Evolutionary conservation across 2,329 filamentous ascomycete species (phyloP), one percentile per base, ranked within the genome.

Genomic region (Akanthomyces dipterigenus): DNA sequence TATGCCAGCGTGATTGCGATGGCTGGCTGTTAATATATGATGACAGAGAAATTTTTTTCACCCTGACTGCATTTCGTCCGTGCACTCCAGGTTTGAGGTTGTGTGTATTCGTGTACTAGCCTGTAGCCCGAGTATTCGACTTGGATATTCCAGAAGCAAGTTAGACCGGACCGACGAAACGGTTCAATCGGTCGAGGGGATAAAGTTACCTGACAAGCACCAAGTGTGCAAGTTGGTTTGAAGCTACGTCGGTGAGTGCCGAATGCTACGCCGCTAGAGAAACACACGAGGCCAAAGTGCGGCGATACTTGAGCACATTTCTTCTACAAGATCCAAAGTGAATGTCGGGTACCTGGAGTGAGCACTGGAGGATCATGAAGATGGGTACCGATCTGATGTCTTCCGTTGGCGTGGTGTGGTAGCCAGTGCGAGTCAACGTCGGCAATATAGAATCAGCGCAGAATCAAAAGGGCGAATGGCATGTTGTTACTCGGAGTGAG

Each of bases 11-110:
- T 6, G 26, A 7, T 57, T 36, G 46, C 18, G 3, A 43, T 34
- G 26, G 22, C 42, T 61, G 50, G 34, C 49, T 61, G 50, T 49
- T 50, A 20, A 61, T 61, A 49, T 49, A 55, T 55, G 22, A 61
- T 55, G 59, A 61, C 42, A 49, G 59, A 55, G 58, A 55, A 24
- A 28, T 9, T 42, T 49, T 50, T 42, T 58, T 36, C 24, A 50
- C 45, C 11, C 40, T 18, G 14, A 28, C 16, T n/a, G 14, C 34
- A 2, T 36, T 14, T 9, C 40, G 3, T 46, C 18, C 22, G 26
- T 45, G 9, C 2, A 42, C 24, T 31, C n/a, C 24, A 26, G 31
- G 8, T 34, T 34, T 7, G 11, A 34, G 4, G 11, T 9, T 34
- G 31, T 8, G 8, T 46, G 22, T 45, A 22, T 18, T 22, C 31